Evolutionary conservation across 2,329 filamentous ascomycete genomes (phyloP), one percentile per base, ranked within the genome.

Genomic region (Kalmusia sp.): DNA sequence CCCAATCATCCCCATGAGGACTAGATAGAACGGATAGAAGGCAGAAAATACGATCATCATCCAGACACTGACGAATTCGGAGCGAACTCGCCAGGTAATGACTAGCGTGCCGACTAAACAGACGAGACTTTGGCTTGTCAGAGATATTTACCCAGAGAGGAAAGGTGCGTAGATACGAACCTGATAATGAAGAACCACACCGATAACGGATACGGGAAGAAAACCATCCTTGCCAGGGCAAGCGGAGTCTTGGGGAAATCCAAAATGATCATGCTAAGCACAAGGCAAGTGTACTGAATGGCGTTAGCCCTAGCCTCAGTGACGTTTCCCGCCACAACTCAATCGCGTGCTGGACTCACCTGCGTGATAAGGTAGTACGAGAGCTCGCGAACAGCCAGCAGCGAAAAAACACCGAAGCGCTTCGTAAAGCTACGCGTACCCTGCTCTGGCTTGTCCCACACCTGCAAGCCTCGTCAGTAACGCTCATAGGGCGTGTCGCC

Each of bases 281-380:
- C 68, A 2, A 80, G 65, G 52, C 76, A 79, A 2, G 71, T 73
- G 55, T 79, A 78, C 55, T 78, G 73, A 0, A 31, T 41, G 12
- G 22, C 17, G 14, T 49, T 19, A 49, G 17, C 28, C 21, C 2
- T 6, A 11, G 4, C 4, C 12, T 12, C 21, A 22, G 24, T 14
- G 9, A 22, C 35, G 5, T 38, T 14, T 22, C 17, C 12, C 35
- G 35, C 35, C 17, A 38, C 8, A 22, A 11, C 3, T 38, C 17
- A 38, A 21, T 17, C 19, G 35, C 35, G 28, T 15, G n/a, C n/a
- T 28, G 7, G 22, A 24, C 43, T 34, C 24, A 53, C 51, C 33
- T 53, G 51, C 6, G 76, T 76, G 47, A 79, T 74, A 31, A 80
- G 70, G 44, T 80, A 79, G 57, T 79, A 79, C 43, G 71, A 76